These are phyloP conservation scores for Poteriospumella lacustris DNA, from an alignment of 108 stramenopile species.

Conservation along the genomic window DNA sequence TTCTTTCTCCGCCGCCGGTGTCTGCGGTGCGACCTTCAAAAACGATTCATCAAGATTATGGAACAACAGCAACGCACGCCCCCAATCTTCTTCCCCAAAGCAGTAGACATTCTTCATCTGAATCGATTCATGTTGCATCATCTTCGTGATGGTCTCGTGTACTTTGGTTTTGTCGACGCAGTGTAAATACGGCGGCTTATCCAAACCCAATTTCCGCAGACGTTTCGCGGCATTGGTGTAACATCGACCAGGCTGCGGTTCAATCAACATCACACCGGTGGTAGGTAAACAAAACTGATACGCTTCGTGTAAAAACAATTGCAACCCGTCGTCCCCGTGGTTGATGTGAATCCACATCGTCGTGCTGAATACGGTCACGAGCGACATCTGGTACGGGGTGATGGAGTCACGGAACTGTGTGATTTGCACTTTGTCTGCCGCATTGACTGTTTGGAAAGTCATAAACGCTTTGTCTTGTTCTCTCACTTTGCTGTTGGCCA, in stretches of 20 bases:
- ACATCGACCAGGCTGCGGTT: neutral
- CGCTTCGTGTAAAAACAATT: neutral
- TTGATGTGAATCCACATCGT: slow-evolving; percentile 37
- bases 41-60: too few species aligned
- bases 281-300: neutral
- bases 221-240: slow-evolving; percentile 1
- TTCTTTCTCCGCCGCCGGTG: too few species aligned
- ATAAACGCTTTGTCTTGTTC: neutral
- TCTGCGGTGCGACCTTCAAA: too few species aligned
- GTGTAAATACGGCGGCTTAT: neutral
- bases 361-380: slow-evolving; percentile 4
- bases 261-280: neutral
- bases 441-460: neutral
- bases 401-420: neutral
- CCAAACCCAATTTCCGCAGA: neutral
- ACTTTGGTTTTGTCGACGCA: neutral
- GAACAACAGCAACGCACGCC: neutral
- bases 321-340: slow-evolving; percentile 27
- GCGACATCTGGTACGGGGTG: neutral
- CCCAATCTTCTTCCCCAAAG: neutral
- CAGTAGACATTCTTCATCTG: neutral
- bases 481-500: neutral
- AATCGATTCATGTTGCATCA: neutral
- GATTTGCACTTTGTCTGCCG: neutral
- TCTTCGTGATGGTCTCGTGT: neutral